phyloP scores from a whole-genome alignment of 2,329 filamentous ascomycete genomes.

The Botrytis elliptica region DNA sequence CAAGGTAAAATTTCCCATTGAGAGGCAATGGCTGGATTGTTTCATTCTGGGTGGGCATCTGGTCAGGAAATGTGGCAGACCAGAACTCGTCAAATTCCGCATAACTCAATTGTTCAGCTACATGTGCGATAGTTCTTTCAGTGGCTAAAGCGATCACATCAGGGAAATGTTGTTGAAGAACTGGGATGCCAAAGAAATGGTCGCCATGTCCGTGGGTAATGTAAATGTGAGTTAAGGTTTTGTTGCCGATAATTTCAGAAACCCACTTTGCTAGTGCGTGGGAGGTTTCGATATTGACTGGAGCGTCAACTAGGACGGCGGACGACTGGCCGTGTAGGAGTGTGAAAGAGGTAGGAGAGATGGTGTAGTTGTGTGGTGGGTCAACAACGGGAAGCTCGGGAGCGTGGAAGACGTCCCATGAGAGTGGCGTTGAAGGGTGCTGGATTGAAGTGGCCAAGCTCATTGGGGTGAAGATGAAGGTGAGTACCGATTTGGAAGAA shows the following conservation, averaged over 20 bases:
- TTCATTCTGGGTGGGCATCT: slow-evolving; percentile 15
- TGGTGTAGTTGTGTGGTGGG: neutral
- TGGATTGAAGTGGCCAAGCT: neutral
- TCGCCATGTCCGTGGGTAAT: slow-evolving; percentile 45
- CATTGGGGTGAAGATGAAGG: neutral
- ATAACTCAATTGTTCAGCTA: slow-evolving; percentile 4
- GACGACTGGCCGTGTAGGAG: neutral
- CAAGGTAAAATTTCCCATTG: neutral
- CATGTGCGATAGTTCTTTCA: slow-evolving; percentile 1
- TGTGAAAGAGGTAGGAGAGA: slow-evolving; percentile 3
- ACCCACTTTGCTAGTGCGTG: slow-evolving; percentile 41
- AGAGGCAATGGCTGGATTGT: neutral
- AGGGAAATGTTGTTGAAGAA: slow-evolving; percentile 39
- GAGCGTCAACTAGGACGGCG: slow-evolving; percentile 8
- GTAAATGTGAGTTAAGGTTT: slow-evolving; percentile 41
- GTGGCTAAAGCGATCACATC: slow-evolving; percentile 10
- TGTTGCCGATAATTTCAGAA: slow-evolving; percentile 33
- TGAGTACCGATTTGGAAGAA: neutral
- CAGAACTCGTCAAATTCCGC: neutral
- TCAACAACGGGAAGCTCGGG: neutral
- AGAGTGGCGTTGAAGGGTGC: neutral
- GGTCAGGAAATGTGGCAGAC: neutral
- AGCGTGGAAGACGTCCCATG: slow-evolving; percentile 5
- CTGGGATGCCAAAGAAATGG: slow-evolving; percentile 42
- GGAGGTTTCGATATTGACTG: neutral